Base-by-base conservation (phyloP, 1,284 basidiomycete species). In the Fomitopsis schrenkii region DNA sequence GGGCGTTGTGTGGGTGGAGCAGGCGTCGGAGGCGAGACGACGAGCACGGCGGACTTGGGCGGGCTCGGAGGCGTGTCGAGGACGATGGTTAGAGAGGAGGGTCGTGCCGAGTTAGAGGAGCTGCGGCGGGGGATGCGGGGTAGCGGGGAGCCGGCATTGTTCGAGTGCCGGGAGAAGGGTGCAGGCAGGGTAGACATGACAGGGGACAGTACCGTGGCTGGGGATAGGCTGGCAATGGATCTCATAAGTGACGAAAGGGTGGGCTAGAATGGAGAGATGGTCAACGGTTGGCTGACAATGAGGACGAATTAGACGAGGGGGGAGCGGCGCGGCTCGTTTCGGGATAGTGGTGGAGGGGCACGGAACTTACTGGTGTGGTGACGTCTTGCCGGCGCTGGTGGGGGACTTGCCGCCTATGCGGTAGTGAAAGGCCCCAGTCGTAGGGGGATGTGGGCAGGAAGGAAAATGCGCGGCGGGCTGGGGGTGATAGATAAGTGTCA, bases 91-190 rank as follows among this genome's bases (percentile, higher is more conserved):
- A 14, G 44, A 3, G 63, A 63, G 12, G 65, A 60, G 26, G 64
- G 9, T 14, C 45, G 56, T 26, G 42, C 55, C 2, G 66, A 59
- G 12, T 69, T 70, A 17, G 78, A 74, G 10, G 75, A 66, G 5
- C 72, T 66, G 56, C 84, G 75, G 33, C 84, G 79, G 40, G 85
- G 85, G 48, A 86, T 77, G 52, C 80, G 73, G 15, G 85, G 85
- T 17, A 88, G 79, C 59, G 85, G 80, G 7, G 76, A 76, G 4
- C 82, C 78, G 17, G 86, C 83, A 28, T 75, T 72, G 72, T 86
- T 87, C 48, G 83, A 75, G 62, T 76, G 79, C 69, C 72, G 76
- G 55, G 75, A 74, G 66, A 75, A 74, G 54, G 75, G 74, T 65
- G 63, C 65, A 55, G 53, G 14, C 35, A 22, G 67, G 38, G 53